phyloP scores from a whole-genome alignment of 1,139 yeast species.

The Zygosaccharomyces sapae region DNA sequence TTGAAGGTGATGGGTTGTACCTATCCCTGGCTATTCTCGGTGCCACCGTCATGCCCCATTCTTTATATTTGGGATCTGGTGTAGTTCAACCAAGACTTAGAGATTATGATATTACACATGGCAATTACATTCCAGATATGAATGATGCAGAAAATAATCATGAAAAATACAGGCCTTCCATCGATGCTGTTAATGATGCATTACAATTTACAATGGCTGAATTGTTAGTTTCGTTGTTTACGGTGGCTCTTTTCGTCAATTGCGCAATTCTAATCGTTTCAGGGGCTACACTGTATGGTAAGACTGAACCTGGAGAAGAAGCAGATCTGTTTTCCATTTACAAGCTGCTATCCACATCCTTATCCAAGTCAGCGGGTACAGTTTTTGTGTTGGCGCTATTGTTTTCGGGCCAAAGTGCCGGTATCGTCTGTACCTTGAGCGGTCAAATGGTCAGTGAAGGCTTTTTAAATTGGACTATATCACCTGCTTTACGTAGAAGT shows the following conservation, averaged over 20 bases:
- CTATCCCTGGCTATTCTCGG: conserved; percentile 72
- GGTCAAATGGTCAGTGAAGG: conserved; percentile 83
- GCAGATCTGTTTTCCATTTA: conserved; percentile 77
- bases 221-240: conserved; percentile 57
- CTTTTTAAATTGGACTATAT: conserved; percentile 64
- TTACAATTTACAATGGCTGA: conserved; percentile 63
- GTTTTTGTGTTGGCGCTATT: conserved; percentile 70
- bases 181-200: conserved; percentile 62
- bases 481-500: conserved; percentile 66
- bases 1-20: conserved; percentile 57
- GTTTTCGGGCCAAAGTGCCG: conserved; percentile 77
- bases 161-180: conserved; percentile 55
- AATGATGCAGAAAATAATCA: conserved; percentile 33
- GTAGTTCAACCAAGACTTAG: conserved; percentile 69
- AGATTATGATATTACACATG: conserved; percentile 55
- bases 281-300: conserved; percentile 61
- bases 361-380: conserved; percentile 68
- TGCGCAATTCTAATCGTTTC: conserved; percentile 71
- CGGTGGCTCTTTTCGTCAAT: conserved; percentile 72
- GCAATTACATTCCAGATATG: conserved; percentile 38
- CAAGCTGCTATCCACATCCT: conserved; percentile 53
- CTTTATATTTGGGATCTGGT: conserved; percentile 69
- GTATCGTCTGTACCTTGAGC: conserved; percentile 75
- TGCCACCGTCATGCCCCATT: conserved; percentile 83
- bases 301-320: conserved; percentile 54